Evolutionary conservation across 805 yeast species (phyloP).

Genomic region (Candida jianshihensis): DNA sequence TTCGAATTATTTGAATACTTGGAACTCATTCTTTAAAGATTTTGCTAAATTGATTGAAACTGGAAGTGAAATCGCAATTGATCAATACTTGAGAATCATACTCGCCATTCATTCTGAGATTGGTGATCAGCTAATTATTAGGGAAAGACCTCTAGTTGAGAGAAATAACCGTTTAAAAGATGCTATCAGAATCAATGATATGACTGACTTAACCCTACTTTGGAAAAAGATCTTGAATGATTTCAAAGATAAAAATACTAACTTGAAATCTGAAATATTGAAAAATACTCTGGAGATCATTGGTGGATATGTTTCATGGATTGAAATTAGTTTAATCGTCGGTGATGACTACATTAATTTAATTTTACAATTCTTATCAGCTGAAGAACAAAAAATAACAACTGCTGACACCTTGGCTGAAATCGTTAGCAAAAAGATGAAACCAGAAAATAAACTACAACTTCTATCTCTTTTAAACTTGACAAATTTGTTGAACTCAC

Average conservation of each 20-base stretch:
- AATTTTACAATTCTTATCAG: conserved; percentile 61
- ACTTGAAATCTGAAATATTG: conserved; percentile 38
- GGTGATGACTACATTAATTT: conserved; percentile 20
- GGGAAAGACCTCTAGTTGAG: conserved; percentile 55
- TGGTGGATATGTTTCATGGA: conserved; percentile 91
- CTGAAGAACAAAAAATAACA: conserved; percentile 8
- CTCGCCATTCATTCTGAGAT: conserved; percentile 81
- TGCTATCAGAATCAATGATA: conserved; percentile 68
- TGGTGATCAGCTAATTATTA: conserved; percentile 80
- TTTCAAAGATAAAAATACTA: conserved; percentile 24
- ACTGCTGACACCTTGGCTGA: conserved; percentile 46
- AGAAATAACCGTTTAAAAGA: conserved; percentile 76
- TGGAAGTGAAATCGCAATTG: conserved; percentile 32
- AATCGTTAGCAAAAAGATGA: conserved; percentile 72
- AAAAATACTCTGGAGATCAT: conserved; percentile 56
- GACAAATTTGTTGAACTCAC: conserved; percentile 41
- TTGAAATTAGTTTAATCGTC: conserved; percentile 28
- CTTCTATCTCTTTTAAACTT: conserved; percentile 64
- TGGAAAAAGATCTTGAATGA: conserved; percentile 58
- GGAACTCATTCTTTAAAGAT: conserved; percentile 47
- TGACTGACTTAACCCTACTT: conserved; percentile 51
- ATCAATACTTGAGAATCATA: conserved; percentile 69
- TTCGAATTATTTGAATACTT: conserved; percentile 37
- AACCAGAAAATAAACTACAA: conserved; percentile 55
- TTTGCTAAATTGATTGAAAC: conserved; percentile 30